Base-by-base conservation (phyloP, 2,329 filamentous ascomycete species). In the Xylaria sp. region DNA sequence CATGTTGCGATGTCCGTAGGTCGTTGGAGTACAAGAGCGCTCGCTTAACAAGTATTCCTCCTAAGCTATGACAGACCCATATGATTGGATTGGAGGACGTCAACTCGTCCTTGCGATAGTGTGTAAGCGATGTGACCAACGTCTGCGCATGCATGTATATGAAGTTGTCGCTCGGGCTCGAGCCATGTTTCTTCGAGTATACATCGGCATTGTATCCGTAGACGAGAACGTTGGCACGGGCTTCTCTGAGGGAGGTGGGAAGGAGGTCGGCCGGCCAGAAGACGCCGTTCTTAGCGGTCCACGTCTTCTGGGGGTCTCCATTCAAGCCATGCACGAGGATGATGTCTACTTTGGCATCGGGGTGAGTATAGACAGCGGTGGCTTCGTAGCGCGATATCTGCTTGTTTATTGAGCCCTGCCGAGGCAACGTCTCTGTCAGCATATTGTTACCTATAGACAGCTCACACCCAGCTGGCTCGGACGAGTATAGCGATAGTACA, bases 201-300 rank as follows among this genome's bases (percentile, higher is more conserved):
- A 88, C 85, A 67, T 92, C 90, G 28, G 91, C 90, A 77, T 94
- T 92, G 78, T 93, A 94, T 28, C 91, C 91, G 76, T 93, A 93
- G 0, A 91, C 90, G 63, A 93, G 80, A 23, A 94, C 82, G 61
- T 92, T 89, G 62, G 89, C 90, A 28, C 86, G 86, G 12, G 84
- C 83, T 10, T 84, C 81, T 63, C 84, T 85, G 18, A 93, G 81
- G 1, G 90, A 85, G 0, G 81, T 77, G 0, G 91, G 91, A 1
- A 94, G 84, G 15, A 94, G 84, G 70, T 93, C 88, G 13, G 84
- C 81, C 0, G 91, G 91, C 91, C 91, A 94, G 80, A 91, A 93
- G 37, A 88, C 83, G 48, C 84, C 85, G 70, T 88, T 85, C 71
- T 80, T 81, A 20, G 85, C 80, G 2, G 83, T 86, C 87, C 91